A percentile compares a stretch with the other conserved stretches of the same genome.
Conservation (phyloP, 208 protist genomes). For the Blechomonas ayalai region DNA sequence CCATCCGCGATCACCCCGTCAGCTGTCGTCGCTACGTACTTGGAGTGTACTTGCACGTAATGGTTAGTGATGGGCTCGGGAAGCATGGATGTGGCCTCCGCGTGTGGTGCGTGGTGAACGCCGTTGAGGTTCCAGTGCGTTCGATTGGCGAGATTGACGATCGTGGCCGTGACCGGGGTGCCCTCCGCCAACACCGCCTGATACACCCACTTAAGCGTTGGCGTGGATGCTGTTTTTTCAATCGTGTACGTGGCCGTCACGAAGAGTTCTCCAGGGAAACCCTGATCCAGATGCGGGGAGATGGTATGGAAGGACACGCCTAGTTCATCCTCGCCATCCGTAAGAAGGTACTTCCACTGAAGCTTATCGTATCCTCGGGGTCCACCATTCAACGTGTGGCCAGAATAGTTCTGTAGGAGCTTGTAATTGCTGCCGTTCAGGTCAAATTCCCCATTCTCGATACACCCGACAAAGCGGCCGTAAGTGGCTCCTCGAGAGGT, state of each 20-base stretch:
- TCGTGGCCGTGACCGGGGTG: slow-evolving; percentile 53
- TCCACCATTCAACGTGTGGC: slow-evolving; percentile 69
- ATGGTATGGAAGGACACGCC: slow-evolving; percentile 64
- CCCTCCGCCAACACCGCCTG: slow-evolving; percentile 39
- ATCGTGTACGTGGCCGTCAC: slow-evolving; percentile 70
- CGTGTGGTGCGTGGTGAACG: slow-evolving; percentile 17
- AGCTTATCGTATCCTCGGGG: slow-evolving; percentile 40
- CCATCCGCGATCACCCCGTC: slow-evolving; percentile 29
- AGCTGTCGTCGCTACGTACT: slow-evolving; percentile 41
- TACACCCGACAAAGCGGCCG: slow-evolving; percentile 65
- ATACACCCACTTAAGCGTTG: slow-evolving; percentile 46
- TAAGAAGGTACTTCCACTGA: slow-evolving; percentile 72
- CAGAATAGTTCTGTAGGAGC: slow-evolving; percentile 47
- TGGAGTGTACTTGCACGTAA: slow-evolving; percentile 31
- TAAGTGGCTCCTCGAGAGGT: slow-evolving; percentile 17
- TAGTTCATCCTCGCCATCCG: slow-evolving; percentile 56
- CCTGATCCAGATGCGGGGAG: slow-evolving; percentile 69
- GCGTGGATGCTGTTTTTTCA: slow-evolving; percentile 13
- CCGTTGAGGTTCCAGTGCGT: slow-evolving; percentile 83
- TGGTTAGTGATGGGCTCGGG: slow-evolving; percentile 50
- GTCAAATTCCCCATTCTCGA: slow-evolving; percentile 42
- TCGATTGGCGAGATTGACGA: slow-evolving; percentile 73
- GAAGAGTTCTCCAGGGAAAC: slow-evolving; percentile 70
- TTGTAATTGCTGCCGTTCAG: slow-evolving; percentile 41
- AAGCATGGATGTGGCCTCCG: slow-evolving; percentile 10